A percentile compares a stretch with the other conserved stretches of the same genome.
These are phyloP conservation scores for Fusarium abutilonis DNA, from an alignment of 2,329 filamentous ascomycete genomes.

Conservation along the genomic window DNA sequence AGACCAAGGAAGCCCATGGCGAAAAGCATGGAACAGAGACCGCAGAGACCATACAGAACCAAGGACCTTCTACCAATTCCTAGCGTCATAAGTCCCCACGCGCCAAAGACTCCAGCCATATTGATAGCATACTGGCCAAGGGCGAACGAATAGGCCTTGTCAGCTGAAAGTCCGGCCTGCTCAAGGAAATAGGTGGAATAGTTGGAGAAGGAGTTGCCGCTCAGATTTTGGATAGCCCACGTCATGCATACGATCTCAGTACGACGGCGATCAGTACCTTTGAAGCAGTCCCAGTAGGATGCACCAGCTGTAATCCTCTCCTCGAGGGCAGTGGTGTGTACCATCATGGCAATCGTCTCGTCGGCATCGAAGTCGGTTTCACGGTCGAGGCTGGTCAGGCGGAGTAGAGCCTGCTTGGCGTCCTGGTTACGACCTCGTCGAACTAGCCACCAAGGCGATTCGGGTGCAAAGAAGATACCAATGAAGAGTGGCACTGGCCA, in stretches of 20 bases:
- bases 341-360: conserved; percentile 91
- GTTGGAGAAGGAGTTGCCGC: conserved; percentile 71
- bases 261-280: conserved; percentile 77
- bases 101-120: conserved; percentile 82
- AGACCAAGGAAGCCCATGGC: conserved; percentile 86
- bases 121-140: conserved; percentile 75
- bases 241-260: conserved; percentile 76
- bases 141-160: conserved; percentile 67
- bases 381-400: conserved; percentile 69
- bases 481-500: conserved; percentile 75
- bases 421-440: conserved; percentile 71
- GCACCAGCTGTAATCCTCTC: conserved; percentile 77
- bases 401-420: conserved; percentile 72
- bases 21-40: conserved; percentile 79
- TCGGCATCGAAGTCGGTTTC: conserved; percentile 82
- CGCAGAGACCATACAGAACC: conserved; percentile 79
- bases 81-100: conserved; percentile 81
- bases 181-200: conserved; percentile 72
- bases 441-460: conserved; percentile 81
- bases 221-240: conserved; percentile 71
- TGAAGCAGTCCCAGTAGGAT: conserved; percentile 85
- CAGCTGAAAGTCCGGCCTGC: conserved; percentile 65
- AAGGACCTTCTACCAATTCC: conserved; percentile 80
- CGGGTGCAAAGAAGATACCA: conserved; percentile 74
- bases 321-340: conserved; percentile 85